phyloP scores from a whole-genome alignment of 371 early-diverging fungal genomes.

The Conidiobolus incongruus region DNA sequence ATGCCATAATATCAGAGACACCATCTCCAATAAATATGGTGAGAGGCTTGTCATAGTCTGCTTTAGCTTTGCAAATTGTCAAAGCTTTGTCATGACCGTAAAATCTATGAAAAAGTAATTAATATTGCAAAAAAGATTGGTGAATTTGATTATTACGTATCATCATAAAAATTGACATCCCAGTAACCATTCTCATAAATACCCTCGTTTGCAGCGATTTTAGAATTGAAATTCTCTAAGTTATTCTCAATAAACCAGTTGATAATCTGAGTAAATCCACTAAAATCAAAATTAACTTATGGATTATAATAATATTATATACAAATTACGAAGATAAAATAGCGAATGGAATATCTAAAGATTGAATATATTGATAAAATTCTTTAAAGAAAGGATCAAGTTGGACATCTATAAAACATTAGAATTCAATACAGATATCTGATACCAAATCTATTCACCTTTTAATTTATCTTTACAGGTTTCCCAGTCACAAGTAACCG shows the following conservation, averaged over 20 bases:
- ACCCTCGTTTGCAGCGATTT: too few relatives aligned
- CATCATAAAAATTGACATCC: conserved; percentile 20
- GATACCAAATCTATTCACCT: conserved; percentile 2
- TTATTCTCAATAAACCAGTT: too few relatives aligned
- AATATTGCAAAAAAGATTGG: neutral
- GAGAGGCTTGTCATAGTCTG: conserved; percentile 14
- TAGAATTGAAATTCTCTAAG: too few relatives aligned
- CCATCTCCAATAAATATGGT: conserved; percentile 36
- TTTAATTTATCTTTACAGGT: conserved; percentile 18
- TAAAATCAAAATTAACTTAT: too few relatives aligned
- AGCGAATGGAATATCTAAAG: conserved; percentile 15
- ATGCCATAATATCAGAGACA: conserved; percentile 31
- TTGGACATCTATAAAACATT: conserved; percentile 6
- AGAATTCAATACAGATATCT: neutral
- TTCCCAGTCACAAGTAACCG: conserved; percentile 16
- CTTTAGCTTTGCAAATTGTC: neutral
- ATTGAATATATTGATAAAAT: conserved; percentile 9
- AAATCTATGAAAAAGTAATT: too few relatives aligned
- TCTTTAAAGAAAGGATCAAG: conserved; percentile 16
- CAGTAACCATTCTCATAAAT: conserved; percentile 12
- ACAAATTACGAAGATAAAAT: conserved; percentile 14
- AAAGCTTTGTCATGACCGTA: conserved; percentile 5
- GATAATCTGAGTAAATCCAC: too few relatives aligned
- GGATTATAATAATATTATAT: too few relatives aligned
- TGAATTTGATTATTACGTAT: conserved; percentile 6